Percentiles rank a stretch among this genome's conserved stretches.
Conservation (phyloP, 1,139 yeast species). For the Taphrina deformans region DNA sequence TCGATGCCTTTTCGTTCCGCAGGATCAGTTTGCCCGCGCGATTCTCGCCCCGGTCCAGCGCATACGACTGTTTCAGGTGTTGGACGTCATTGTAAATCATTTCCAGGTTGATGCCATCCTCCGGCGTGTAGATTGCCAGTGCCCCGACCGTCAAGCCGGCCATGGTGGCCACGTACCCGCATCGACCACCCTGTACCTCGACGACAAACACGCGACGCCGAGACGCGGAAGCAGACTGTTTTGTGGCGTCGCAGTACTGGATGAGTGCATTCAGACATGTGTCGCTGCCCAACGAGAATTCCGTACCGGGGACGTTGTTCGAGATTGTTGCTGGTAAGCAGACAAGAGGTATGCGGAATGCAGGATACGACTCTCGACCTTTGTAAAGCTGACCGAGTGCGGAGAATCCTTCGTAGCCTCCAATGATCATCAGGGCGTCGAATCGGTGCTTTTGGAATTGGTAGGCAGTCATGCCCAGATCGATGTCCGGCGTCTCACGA, state of each 20-base stretch:
- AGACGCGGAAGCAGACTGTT: constrained; percentile 92
- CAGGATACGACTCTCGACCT: constrained; percentile 74
- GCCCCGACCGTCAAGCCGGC: constrained; percentile 93
- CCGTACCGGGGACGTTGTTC: constrained; percentile 97
- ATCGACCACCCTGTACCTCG: constrained; percentile 96
- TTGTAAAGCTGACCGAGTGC: constrained; percentile 76
- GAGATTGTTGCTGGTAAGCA: constrained; percentile 93
- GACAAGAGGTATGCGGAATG: constrained; percentile 90
- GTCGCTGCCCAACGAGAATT: constrained; percentile 88
- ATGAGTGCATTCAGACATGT: constrained; percentile 90
- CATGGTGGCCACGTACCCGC: constrained; percentile 87
- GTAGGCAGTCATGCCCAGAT: constrained; percentile 84
- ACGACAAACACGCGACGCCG: constrained; percentile 94
- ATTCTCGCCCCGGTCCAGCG: constrained; percentile 73
- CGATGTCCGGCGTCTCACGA: constrained; percentile 76
- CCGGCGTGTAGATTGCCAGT: constrained; percentile 89
- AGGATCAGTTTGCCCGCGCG: constrained; percentile 83
- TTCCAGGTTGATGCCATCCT: constrained; percentile 70
- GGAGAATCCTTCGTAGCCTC: constrained; percentile 92
- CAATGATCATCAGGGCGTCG: constrained; percentile 84
- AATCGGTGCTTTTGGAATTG: constrained; percentile 81
- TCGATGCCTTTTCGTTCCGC: constrained; percentile 81
- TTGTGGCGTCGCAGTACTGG: constrained; percentile 89
- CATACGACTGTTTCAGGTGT: constrained; percentile 66
- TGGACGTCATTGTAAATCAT: constrained; percentile 76